Evolutionary conservation across 495 filamentous ascomycete species (phyloP).

Genomic region (Copromyces sp.): DNA sequence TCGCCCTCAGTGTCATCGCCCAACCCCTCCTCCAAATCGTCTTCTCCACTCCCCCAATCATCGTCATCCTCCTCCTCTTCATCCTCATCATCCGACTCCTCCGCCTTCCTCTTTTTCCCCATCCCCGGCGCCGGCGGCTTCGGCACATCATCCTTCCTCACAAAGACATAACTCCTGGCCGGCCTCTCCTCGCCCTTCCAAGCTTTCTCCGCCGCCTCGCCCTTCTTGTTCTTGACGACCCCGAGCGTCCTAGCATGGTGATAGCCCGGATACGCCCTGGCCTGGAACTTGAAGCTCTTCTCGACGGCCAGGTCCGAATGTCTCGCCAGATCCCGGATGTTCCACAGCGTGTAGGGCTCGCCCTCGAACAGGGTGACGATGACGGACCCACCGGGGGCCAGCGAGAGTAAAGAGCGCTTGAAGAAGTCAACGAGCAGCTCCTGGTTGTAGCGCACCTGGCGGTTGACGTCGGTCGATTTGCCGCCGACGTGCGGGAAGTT

Average conservation of each 20-base stretch:
- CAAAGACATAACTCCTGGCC: conserved; percentile 72
- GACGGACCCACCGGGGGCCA: conserved; percentile 51
- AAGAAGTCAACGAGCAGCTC: conserved; percentile 81
- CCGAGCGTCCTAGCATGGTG: conserved; percentile 81
- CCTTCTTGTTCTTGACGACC: conserved; percentile 51
- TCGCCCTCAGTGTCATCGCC: conserved; percentile 6
- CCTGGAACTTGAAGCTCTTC: conserved; percentile 68
- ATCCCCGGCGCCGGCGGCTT: conserved; percentile 10
- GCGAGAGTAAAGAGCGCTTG: conserved; percentile 37
- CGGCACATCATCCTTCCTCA: conserved; percentile 43
- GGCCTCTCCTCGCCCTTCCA: conserved; percentile 75
- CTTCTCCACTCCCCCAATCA: conserved; percentile 6
- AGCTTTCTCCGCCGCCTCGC: conserved; percentile 30
- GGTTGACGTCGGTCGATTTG: conserved; percentile 80
- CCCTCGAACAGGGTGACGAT: conserved; percentile 85
- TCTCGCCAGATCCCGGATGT: conserved; percentile 73
- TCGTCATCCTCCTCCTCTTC: conserved; percentile 22
- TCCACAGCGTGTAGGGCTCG: conserved; percentile 91
- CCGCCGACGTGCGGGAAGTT: conserved; percentile 97
- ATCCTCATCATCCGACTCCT: conserved; percentile 34
- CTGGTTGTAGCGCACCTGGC: conserved; percentile 89
- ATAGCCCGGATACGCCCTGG: conserved; percentile 71
- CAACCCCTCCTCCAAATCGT: background rate
- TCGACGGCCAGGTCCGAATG: conserved; percentile 67
- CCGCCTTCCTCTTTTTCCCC: conserved; percentile 33